Evolutionary conservation across 257 asterid species (phyloP).

Genomic region (Solanum gracilifrons): DNA sequence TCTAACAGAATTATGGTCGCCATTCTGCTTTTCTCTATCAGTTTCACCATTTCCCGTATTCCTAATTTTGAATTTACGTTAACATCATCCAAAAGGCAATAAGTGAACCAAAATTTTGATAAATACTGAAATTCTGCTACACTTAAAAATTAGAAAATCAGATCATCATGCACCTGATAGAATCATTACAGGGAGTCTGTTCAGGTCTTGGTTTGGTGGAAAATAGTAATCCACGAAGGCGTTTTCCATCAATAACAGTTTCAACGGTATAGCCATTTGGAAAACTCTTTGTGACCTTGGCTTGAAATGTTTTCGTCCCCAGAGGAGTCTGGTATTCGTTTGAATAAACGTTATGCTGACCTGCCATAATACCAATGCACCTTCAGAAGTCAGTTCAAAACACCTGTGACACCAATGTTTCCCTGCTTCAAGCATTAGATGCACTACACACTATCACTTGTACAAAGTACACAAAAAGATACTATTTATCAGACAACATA

Average conservation of each 20-base stretch:
- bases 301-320: slow-evolving; percentile 74
- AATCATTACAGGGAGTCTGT: slow-evolving; percentile 28
- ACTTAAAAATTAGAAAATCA: neutral
- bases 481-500: neutral
- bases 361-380: slow-evolving; percentile 21
- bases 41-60: slow-evolving; percentile 34
- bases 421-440: neutral
- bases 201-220: slow-evolving; percentile 40
- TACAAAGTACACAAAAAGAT: neutral
- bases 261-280: slow-evolving; percentile 63
- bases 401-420: neutral
- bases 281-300: slow-evolving; percentile 63
- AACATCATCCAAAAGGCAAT: slow-evolving; percentile 2
- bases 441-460: neutral
- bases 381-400: slow-evolving; percentile 1
- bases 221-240: slow-evolving; percentile 73
- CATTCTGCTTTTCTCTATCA: slow-evolving; percentile 21
- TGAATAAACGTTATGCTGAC: slow-evolving; percentile 19
- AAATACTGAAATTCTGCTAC: neutral
- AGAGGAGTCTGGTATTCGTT: slow-evolving; percentile 38
- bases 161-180: slow-evolving; percentile 31
- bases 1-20: slow-evolving; percentile 20
- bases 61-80: slow-evolving; percentile 15
- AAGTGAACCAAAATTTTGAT: neutral
- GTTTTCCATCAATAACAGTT: slow-evolving; percentile 80